Conservation (phyloP, 1,139 yeast genomes). For the Taiozyma onychis region DNA sequence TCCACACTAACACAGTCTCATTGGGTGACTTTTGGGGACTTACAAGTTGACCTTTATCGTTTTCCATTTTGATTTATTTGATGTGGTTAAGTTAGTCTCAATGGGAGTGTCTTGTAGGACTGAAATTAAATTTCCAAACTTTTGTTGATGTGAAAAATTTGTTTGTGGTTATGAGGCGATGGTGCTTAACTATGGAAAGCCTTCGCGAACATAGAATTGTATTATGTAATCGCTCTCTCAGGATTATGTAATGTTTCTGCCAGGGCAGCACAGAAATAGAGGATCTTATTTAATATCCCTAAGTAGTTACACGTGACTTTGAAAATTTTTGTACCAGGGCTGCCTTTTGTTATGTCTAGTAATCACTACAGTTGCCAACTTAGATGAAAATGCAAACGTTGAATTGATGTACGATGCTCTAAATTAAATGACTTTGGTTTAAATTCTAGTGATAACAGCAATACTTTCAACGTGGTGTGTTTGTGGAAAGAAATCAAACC, state of each 20-base stretch:
- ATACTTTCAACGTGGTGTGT: constrained; percentile 97
- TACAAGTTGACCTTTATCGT: constrained; percentile 99
- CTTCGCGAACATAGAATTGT: not conserved
- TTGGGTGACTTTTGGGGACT: constrained; percentile 33
- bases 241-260: not conserved
- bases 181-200: not conserved
- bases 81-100: not conserved
- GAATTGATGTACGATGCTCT: not conserved
- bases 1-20: not conserved
- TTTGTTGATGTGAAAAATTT: constrained; percentile 6
- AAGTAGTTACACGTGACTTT: not conserved
- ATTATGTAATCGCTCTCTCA: not conserved
- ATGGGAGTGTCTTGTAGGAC: not conserved
- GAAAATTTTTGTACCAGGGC: not conserved
- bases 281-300: not conserved
- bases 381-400: not conserved
- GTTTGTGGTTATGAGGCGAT: constrained; percentile 10
- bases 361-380: not conserved
- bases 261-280: not conserved
- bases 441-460: constrained; percentile 57
- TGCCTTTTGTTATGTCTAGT: too few species aligned
- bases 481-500: constrained; percentile 97
- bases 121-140: not conserved
- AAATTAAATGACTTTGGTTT: not conserved
- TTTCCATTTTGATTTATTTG: constrained; percentile 76